These are phyloP conservation scores for Micromonas pusilla DNA, from an alignment of 139 green algal species.

Conservation along the genomic window DNA sequence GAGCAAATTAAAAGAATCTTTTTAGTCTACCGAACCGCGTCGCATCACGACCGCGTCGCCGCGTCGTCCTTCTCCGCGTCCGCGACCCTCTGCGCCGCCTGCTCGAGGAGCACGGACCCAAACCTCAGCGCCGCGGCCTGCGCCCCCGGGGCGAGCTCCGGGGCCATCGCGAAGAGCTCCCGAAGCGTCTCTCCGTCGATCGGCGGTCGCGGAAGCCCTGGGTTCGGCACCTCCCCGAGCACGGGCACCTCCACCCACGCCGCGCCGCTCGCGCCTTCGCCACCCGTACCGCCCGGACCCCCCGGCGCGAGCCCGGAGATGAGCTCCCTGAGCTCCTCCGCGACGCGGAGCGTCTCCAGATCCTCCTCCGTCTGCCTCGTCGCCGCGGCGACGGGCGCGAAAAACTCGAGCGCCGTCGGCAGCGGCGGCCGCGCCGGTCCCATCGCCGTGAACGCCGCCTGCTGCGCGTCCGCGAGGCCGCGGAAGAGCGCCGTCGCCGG, in stretches of 20 bases:
- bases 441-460: neutral
- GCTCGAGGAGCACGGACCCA: constrained; percentile 10
- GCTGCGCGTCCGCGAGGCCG: neutral
- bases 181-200: neutral
- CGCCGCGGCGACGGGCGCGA: neutral
- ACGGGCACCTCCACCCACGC: neutral
- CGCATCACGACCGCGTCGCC: neutral
- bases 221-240: neutral
- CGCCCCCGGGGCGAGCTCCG: constrained; percentile 27
- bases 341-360: constrained; percentile 12
- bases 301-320: neutral
- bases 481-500: neutral
- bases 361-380: neutral
- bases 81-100: constrained; percentile 20
- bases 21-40: no score
- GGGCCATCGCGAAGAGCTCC: constrained; percentile 27
- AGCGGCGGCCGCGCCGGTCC: neutral
- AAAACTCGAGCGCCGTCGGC: neutral
- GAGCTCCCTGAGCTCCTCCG: neutral
- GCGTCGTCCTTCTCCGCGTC: constrained; percentile 3
- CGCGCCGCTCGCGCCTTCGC: no score
- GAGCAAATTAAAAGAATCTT: constrained; percentile 5
- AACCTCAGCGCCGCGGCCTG: constrained; percentile 24
- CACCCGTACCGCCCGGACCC: no score
- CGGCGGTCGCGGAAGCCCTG: neutral